Evolutionary conservation across 352 stramenopile species (phyloP), one percentile per base, ranked within the genome.

Genomic region (Phytopythium ostracodes): DNA sequence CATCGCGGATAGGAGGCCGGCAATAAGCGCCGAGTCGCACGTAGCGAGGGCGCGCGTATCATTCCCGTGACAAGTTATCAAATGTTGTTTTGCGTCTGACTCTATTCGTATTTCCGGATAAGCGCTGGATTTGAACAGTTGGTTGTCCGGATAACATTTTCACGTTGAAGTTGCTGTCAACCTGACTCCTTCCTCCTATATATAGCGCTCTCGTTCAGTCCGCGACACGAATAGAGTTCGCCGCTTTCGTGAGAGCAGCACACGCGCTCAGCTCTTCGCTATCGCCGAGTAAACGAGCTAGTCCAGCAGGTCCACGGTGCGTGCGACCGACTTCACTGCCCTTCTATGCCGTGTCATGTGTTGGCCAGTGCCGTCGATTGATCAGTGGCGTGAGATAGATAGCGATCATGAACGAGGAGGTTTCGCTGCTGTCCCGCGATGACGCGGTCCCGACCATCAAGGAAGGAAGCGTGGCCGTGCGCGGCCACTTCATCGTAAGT

Each of bases 401-500:
- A 33, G 9, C n/a, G 22, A 24, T 12, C 10, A 59, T 59, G 54
- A 5, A 38, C 24, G 38, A 40, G 6, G 25, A n/a, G 20, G 51
- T 25, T 17, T n/a, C 36, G 17, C 38, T 59, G 22, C 24, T 59
- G 15, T 12, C 35, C 4, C n/a, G 24, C 20, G 35, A 50, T 9
- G 54, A 59, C 4, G 22, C 35, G 14, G 24, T 24, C 24, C 11
- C 3, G 44, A 60, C 33, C 29, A 77, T 88, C 63, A 88, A 88
- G 57, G 76, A 87, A 70, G 81, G 81, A 55, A 76, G 71, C 17
- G 71, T 91, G 17, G 63, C 73, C 12, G 79, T 91, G 22, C 81
- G 79, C 9, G 77, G 79, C 8, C 81, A 86, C 40, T 91, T 88
- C 27, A 81, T 91, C 62, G 79, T 91, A 68, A 10, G 51, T 40